Evolutionary conservation across 179 eudicot genomes (phyloP).

Genomic region (Silene noctiflora): DNA sequence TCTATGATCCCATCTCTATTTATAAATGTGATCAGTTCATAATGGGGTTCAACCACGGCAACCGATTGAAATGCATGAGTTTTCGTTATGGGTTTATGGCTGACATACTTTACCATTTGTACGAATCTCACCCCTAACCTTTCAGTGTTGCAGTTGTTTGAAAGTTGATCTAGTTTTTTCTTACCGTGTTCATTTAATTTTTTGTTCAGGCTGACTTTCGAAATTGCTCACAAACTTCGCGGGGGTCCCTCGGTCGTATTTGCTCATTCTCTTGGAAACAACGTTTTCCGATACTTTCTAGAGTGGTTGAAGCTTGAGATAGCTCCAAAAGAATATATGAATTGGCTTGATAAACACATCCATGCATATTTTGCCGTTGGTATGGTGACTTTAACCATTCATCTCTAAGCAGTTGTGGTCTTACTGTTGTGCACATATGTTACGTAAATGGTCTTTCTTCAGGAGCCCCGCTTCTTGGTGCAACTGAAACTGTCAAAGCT

Average conservation of each 20-base stretch:
- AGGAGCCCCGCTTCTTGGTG: slow-evolving; percentile 89
- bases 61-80: neutral
- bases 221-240: slow-evolving; percentile 87
- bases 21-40: slow-evolving; percentile 7
- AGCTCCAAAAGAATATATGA: slow-evolving; percentile 76
- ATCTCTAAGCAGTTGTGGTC: slow-evolving; percentile 10
- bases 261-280: slow-evolving; percentile 94
- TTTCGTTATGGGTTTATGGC: neutral
- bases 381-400: slow-evolving; percentile 37
- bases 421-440: slow-evolving; percentile 6
- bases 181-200: slow-evolving; percentile 18
- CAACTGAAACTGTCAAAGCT: slow-evolving; percentile 72
- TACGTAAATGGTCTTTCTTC: slow-evolving; percentile 29
- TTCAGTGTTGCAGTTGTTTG: neutral
- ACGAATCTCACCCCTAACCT: neutral
- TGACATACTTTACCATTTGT: neutral
- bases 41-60: neutral
- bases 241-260: slow-evolving; percentile 94
- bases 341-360: slow-evolving; percentile 89
- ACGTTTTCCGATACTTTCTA: slow-evolving; percentile 89
- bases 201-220: slow-evolving; percentile 78
- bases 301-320: slow-evolving; percentile 97
- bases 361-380: slow-evolving; percentile 99
- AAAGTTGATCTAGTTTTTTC: slow-evolving; percentile 17
- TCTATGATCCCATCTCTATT: neutral